Conservation (phyloP, 257 asterid species). For the Coffea canephora region DNA sequence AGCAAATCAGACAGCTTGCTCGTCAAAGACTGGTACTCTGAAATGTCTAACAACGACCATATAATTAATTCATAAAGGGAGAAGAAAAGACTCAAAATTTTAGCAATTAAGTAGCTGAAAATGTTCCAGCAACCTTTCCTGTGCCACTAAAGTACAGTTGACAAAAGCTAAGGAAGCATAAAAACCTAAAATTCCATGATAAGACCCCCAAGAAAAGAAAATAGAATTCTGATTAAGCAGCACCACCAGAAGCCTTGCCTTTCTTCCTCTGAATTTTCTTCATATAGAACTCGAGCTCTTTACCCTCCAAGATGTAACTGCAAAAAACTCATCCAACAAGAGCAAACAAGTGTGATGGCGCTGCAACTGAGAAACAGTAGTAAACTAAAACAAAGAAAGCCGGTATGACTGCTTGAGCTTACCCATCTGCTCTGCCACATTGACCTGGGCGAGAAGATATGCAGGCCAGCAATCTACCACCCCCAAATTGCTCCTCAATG, state of each 20-base stretch:
- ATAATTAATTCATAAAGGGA: no score
- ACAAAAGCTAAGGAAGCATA: not conserved
- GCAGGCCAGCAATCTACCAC: constrained; percentile 51
- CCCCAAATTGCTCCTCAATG: constrained; percentile 53
- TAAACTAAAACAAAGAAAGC: not conserved
- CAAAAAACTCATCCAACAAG: not conserved
- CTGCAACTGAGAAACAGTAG: not conserved
- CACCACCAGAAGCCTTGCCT: constrained; percentile 36
- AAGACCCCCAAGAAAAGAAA: not conserved
- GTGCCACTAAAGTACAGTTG: not conserved
- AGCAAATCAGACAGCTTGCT: not conserved
- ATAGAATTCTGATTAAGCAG: constrained; percentile 12
- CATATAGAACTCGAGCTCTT: constrained; percentile 35
- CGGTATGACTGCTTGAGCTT: constrained; percentile 5
- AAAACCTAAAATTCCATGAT: not conserved
- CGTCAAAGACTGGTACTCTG: not conserved
- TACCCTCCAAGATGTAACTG: constrained; percentile 42
- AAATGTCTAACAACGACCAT: not conserved
- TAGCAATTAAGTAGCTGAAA: not conserved
- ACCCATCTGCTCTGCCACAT: constrained; percentile 64
- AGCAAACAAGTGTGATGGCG: not conserved
- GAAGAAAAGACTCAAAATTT: not conserved
- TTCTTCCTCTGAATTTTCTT: constrained; percentile 39
- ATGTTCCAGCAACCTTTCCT: not conserved
- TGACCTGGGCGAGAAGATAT: constrained; percentile 58